These are phyloP conservation scores for Phaeosphaeria sp. DNA, from an alignment of 2,329 filamentous ascomycete species.

Conservation along the genomic window DNA sequence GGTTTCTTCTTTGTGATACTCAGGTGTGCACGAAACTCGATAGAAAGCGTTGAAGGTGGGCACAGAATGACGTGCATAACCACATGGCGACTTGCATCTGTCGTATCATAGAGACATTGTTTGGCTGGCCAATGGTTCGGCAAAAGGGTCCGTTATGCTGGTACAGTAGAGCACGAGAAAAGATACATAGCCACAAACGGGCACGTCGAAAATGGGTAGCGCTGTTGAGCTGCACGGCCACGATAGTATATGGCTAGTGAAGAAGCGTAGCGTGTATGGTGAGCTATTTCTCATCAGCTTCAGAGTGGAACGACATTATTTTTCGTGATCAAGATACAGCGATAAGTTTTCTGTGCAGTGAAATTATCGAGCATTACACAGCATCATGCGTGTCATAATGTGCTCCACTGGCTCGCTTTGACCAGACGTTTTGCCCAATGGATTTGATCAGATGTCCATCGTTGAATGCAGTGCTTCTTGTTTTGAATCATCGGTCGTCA, in stretches of 20 bases:
- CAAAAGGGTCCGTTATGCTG: not conserved
- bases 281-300: not conserved
- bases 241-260: not conserved
- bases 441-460: not conserved
- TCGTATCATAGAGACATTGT: not conserved
- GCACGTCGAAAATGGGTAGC: not conserved
- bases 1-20: not conserved
- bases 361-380: not conserved
- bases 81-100: conserved; percentile 4
- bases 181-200: not conserved
- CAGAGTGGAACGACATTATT: not conserved
- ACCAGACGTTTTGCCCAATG: not conserved
- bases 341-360: not conserved
- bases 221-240: not conserved
- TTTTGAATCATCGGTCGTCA: not conserved
- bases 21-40: not conserved
- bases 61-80: conserved; percentile 5
- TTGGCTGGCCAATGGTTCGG: not conserved
- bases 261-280: not conserved
- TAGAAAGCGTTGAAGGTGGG: not conserved
- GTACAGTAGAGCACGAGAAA: not conserved
- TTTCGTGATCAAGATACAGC: not conserved
- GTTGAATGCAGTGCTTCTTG: not conserved
- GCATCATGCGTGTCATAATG: not conserved
- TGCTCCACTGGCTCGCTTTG: not conserved